Base-by-base conservation (phyloP, 129 eudicot genomes). In the Deinandra increscens region DNA sequence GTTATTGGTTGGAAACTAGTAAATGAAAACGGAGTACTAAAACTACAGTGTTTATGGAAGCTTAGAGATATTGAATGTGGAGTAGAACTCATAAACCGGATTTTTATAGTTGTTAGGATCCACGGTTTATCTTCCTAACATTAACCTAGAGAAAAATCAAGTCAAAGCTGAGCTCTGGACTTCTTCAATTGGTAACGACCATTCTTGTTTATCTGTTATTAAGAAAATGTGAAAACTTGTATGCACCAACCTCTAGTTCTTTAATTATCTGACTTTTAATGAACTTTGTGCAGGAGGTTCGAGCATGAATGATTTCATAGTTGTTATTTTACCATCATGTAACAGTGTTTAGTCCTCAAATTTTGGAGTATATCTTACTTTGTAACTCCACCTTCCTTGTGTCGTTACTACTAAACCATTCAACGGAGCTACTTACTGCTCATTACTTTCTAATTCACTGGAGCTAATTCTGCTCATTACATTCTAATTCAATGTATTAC, bases 241-340 rank as follows among this genome's bases (percentile, higher is more conserved):
- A n/a, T n/a, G n/a, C n/a, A n/a, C n/a, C n/a, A n/a, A n/a, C n/a
- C n/a, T n/a, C n/a, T n/a, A n/a, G n/a, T n/a, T 22, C 45, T 8
- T 37, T 15, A 3, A 13, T 26, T 34, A 20, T 33, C 42, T n/a
- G 33, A 60, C 0, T 37, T 69, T 37, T 64, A 2, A 33, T 64
- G 0, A 6, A 18, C 26, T 38, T 77, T 43, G 18, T 72, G 38
- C 87, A 87, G 95, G 95, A 42, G 99, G 99, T 26, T 79, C 87
- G 85, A 89, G 97, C 75, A 66, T 93, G 69, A 93, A 93, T 79
- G 99, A 93, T 78, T 93, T 93, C 86, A 89, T 89, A 22, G 87
- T 93, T 26, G 99, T 38, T 9, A 1, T 22, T 36, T n/a, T 48
- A 43, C 75, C 29, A 41, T 62, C 31, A 13, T 34, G 69, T 26